Evolutionary conservation across 495 filamentous ascomycete genomes (phyloP), one percentile per base, ranked within the genome.

Genomic region (Stereocaulon alpinum): DNA sequence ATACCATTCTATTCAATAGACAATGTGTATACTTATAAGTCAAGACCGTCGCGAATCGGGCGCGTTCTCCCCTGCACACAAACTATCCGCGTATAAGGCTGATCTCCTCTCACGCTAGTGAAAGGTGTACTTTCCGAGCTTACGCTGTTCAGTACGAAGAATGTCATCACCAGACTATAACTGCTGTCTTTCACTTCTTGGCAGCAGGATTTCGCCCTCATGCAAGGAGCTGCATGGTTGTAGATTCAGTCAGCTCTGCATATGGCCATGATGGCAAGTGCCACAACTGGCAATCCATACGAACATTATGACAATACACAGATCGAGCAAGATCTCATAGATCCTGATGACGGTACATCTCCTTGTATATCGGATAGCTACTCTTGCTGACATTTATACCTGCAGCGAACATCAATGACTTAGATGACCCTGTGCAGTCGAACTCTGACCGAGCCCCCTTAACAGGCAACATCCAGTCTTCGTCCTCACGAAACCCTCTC

Each of bases 321-420:
- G 43, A 80, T 92, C 54, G 89, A 92, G 62, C 85, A 91, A 64
- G 90, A 96, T 66, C 73, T 95, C 64, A 96, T 97, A 73, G 93
- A 98, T 71, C 89, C 92, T 4, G 92, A 97, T 74, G 89, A 96
- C 76, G 88, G 93, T 96, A 71, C 67, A 68, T 64, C 43, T 18
- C 48, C 34, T 12, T 12, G 3, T 30, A 44, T 30, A 12, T 37
- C 27, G 15, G 12, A 20, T 11, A 34, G 10, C 48, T 51, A 24
- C 40, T 22, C 20, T 42, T 24, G 50, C 44, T 61, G 27, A 58
- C 7, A 17, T 40, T 53, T 40, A 10, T 42, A n/a, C 17, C 29
- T 54, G 48, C 60, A 63, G 67, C 66, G 17, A 69, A 59, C 61
- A 74, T 92, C 69, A 88, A 94, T 76, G 89, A 95, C 68, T 88